Conservation (phyloP, 2,329 filamentous ascomycete species). For the Alternaria metachromatica region DNA sequence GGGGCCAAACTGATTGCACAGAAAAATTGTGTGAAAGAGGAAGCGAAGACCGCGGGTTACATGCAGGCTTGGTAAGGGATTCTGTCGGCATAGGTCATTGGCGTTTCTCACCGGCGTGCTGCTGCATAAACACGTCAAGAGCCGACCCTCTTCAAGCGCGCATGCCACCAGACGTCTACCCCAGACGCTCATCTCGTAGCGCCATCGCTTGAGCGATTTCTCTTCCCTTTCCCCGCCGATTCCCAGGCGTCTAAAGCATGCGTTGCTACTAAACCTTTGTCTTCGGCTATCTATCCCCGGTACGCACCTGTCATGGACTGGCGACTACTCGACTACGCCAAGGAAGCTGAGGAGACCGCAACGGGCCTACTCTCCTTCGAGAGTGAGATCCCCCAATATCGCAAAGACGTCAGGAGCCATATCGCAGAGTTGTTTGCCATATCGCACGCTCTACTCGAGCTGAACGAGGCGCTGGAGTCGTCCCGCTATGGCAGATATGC, state of each 20-base stretch:
- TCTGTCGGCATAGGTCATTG: constrained; percentile 45
- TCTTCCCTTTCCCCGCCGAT: constrained; percentile 15
- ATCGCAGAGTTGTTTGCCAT: constrained; percentile 64
- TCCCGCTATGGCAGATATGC: constrained; percentile 46
- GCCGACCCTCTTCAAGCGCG: constrained; percentile 31
- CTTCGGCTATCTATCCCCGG: constrained; percentile 29
- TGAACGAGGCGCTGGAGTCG: constrained; percentile 55
- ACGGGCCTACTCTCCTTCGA: constrained; percentile 59
- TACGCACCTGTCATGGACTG: constrained; percentile 46
- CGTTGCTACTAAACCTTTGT: constrained; percentile 19
- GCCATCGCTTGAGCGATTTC: constrained; percentile 29
- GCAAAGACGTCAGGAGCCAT: constrained; percentile 60
- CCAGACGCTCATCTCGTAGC: constrained; percentile 36
- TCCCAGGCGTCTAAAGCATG: constrained; percentile 23
- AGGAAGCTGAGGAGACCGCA: constrained; percentile 61
- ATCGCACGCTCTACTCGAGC: constrained; percentile 56
- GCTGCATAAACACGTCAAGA: constrained; percentile 48
- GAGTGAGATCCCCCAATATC: constrained; percentile 57
- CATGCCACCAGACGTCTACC: constrained; percentile 33
- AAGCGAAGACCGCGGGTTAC: constrained; percentile 38
- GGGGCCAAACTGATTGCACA: constrained; percentile 38
- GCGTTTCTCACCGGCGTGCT: constrained; percentile 38
- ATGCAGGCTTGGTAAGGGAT: constrained; percentile 40
- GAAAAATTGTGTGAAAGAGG: constrained; percentile 31
- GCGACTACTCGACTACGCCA: constrained; percentile 50